phyloP scores from a whole-genome alignment of 768 basidiomycete genomes.

The Pisolithus sp. region DNA sequence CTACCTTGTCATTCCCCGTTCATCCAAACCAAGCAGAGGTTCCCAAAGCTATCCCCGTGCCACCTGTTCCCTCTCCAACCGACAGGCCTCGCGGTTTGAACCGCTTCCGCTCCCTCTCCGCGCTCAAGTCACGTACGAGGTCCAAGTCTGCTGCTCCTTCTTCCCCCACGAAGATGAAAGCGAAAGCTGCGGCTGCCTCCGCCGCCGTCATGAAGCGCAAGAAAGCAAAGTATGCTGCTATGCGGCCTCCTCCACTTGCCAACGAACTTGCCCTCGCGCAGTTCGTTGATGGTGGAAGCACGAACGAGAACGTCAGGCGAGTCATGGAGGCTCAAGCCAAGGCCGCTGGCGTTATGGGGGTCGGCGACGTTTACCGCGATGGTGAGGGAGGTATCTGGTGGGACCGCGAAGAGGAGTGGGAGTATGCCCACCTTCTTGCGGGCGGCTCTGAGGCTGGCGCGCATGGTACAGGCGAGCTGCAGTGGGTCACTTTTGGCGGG shows the following conservation, averaged over 20 bases:
- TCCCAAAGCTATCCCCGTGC: conserved; percentile 15
- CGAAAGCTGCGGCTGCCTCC: conserved; percentile 12
- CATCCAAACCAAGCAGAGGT: conserved; percentile 3
- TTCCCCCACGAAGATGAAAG: conserved; percentile 21
- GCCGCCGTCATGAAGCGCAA: conserved; percentile 41
- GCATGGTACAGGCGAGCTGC: conserved; percentile 25
- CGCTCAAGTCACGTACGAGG: conserved; percentile 35
- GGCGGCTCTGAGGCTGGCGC: conserved; percentile 26
- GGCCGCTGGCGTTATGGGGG: conserved; percentile 29
- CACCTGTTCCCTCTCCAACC: conserved; percentile 6
- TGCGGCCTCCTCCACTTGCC: conserved; percentile 43
- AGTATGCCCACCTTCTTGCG: conserved; percentile 56
- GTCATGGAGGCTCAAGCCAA: conserved; percentile 52
- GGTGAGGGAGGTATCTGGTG: conserved; percentile 59
- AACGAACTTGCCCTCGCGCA: conserved; percentile 68
- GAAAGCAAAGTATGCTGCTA: conserved; percentile 43
- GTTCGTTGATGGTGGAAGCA: conserved; percentile 56
- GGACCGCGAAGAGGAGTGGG: conserved; percentile 67
- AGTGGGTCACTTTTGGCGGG: conserved; percentile 39
- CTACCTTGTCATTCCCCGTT: conserved; percentile 8
- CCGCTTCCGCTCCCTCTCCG: conserved; percentile 48
- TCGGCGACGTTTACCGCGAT: conserved; percentile 54
- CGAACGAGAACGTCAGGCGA: conserved; percentile 48
- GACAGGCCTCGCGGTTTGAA: conserved; percentile 29
- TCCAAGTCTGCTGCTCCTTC: conserved; percentile 30